A percentile compares a stretch with the other conserved stretches of the same genome.
Evolutionary conservation across 2,329 filamentous ascomycete genomes (phyloP).

Genomic region (Colletotrichum lentis): DNA sequence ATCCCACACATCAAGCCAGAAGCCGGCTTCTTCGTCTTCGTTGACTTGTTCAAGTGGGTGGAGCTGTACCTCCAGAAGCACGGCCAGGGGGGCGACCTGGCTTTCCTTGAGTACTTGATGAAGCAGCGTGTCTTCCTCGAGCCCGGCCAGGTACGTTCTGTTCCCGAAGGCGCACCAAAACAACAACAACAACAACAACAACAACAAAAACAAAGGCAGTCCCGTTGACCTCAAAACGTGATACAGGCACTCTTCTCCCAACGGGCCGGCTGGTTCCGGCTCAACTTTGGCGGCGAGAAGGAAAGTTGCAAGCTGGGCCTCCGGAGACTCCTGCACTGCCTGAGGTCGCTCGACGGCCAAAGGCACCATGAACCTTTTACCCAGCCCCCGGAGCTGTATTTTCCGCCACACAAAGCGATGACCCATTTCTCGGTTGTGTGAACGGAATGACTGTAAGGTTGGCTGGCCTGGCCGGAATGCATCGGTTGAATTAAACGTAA

Average conservation of each 20-base stretch:
- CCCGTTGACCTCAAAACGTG: not conserved
- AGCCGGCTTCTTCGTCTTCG: conserved; percentile 28
- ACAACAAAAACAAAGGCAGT: not conserved
- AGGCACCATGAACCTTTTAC: not conserved
- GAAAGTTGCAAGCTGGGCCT: conserved; percentile 20
- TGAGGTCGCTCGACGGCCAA: conserved; percentile 18
- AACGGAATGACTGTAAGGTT: not conserved
- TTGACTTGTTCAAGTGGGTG: conserved; percentile 25
- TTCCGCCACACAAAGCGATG: not conserved
- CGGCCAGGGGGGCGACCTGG: not conserved
- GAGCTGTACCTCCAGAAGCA: not conserved
- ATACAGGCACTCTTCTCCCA: conserved; percentile 13
- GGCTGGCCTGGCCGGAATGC: too few species aligned
- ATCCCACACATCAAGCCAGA: conserved; percentile 20
- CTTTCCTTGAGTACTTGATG: conserved; percentile 20
- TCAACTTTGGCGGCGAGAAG: conserved; percentile 26
- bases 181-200: too few species aligned
- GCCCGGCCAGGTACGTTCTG: conserved; percentile 16
- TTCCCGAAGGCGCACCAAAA: too few species aligned
- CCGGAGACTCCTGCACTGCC: conserved; percentile 9
- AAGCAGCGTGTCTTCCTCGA: conserved; percentile 19
- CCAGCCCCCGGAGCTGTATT: not conserved
- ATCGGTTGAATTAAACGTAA: too few species aligned
- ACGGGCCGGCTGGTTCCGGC: conserved; percentile 20
- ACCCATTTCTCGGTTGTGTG: not conserved